Evolutionary conservation across 192 early-diverging fungal species (phyloP), one percentile per base, ranked within the genome.

Genomic region (Linnemannia hyalina): DNA sequence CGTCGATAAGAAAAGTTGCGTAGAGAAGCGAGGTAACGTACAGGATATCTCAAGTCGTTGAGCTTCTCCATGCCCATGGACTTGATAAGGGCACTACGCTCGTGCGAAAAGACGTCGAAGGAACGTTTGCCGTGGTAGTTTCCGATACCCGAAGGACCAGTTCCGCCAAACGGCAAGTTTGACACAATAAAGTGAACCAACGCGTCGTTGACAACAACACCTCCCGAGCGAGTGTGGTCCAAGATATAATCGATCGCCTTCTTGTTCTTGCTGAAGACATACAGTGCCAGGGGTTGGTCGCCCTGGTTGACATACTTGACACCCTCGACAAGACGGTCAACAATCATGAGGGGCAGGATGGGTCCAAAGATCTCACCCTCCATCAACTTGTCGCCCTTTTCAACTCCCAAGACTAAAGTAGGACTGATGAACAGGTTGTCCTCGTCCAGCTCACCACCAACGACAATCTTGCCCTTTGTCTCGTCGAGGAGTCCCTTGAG

Each of bases 351-450:
- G 32, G 97, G 97, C 80, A 99, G 88, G 63, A 98, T 88, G 8
- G 98, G 98, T 46, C 97, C 98, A 91, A 99, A 98, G 60, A 99
- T 88, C 85, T 99, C 98, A 23, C 95, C 95, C 35, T 90, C 78
- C 97, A 98, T 98, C 78, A 96, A 88, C 46, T 88, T 87, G 70
- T 92, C 90, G 75, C 91, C 90, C n/a, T 91, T 88, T 0, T 83
- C 72, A 26, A 98, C 96, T 38, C 93, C 93, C n/a, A 93, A 89
- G 47, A 99, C 82, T 36, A 98, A 78, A 16, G 96, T 97, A 1
- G 96, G 97, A 29, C 92, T 92, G 68, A 99, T 91, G 89, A 92
- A 99, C 60, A 90, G 88, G 49, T 94, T 93, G 15, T 87, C 74
- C 38, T 90, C 86, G 72, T 96, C 93, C 18, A 80, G 55, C 29